Base-by-base conservation (phyloP, 305 asterid genomes). In the Fraxinus ornus region DNA sequence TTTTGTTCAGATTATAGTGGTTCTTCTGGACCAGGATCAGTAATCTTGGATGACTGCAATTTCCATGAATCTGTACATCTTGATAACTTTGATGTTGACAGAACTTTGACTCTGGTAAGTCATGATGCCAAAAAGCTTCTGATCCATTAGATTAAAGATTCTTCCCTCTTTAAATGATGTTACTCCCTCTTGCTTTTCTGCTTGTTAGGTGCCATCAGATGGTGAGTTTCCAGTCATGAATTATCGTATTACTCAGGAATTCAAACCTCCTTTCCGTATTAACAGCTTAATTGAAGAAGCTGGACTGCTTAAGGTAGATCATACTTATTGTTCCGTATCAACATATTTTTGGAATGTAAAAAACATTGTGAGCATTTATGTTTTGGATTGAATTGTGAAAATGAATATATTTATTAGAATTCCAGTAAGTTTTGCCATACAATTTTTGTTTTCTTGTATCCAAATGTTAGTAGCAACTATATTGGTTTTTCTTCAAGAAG, bases 221-320 rank as follows among this genome's bases (percentile, higher is more conserved):
- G 99, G 99, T 82, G 99, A 96, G 81, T 96, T 96, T 86, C 99
- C 99, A 73, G 99, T 96, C 82, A 96, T 96, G 98, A 96, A 96
- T 85, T 96, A 96, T 86, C 98, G 98, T 75, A 94, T 96, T 84
- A 94, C 99, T 52, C 98, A 96, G 88, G 99, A 96, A 91, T 94
- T 96, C 90, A 96, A 96, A 89, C 98, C 99, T 78, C 99, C 99
- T 49, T 96, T 96, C 84, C 87, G 97, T 78, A 83, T 96, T 75
- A 93, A 93, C 82, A 85, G 97, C 86, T 91, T 96, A 88, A 92
- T 96, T 84, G 99, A 96, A 89, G 98, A 93, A 90, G 97, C 99
- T 30, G 98, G 98, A 47, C 85, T 90, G 17, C 95, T 92, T 60
- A 96, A 91, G 98, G 99, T 96, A 90, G 37, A 60, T 39, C 9